phyloP scores from a whole-genome alignment of 306 rosid genomes.

The Begonia fuchsioides region DNA sequence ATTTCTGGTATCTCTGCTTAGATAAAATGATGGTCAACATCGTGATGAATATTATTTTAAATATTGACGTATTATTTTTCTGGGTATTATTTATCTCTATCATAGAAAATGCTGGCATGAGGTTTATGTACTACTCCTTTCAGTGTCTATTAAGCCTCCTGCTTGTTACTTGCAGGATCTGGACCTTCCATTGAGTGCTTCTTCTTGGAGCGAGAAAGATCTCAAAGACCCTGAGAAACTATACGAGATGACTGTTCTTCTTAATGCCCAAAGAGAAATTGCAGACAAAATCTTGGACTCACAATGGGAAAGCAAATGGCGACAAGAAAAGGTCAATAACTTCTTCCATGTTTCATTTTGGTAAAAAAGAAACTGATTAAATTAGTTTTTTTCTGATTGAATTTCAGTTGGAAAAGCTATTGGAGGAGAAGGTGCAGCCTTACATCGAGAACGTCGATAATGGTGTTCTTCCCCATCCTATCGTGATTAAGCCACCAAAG shows the following conservation, averaged over 20 bases:
- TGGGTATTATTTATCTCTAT: no score
- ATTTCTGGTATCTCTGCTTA: no score
- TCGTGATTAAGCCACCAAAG: conserved; percentile 37
- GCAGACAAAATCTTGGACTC: conserved; percentile 78
- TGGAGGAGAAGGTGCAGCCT: conserved; percentile 71
- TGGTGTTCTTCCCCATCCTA: conserved; percentile 52
- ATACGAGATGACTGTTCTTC: conserved; percentile 86
- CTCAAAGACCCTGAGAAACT: conserved; percentile 71
- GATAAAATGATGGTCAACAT: no score
- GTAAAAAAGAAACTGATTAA: neutral
- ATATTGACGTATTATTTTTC: no score
- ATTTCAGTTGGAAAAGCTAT: conserved; percentile 62
- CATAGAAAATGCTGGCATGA: no score
- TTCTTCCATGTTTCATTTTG: conserved; percentile 3
- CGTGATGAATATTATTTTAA: no score
- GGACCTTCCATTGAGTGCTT: conserved; percentile 73
- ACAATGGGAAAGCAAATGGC: conserved; percentile 93
- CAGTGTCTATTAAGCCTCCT: conserved; percentile 17
- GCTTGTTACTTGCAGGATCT: conserved; percentile 45
- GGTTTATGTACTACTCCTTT: neutral
- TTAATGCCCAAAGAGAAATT: conserved; percentile 88
- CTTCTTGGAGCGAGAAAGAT: conserved; percentile 87
- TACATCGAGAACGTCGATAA: conserved; percentile 34
- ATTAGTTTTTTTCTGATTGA: conserved; percentile 3
- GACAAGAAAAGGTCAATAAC: conserved; percentile 64